Base-by-base conservation (phyloP, 805 yeast species). In the Citeromyces nyonsensis region DNA sequence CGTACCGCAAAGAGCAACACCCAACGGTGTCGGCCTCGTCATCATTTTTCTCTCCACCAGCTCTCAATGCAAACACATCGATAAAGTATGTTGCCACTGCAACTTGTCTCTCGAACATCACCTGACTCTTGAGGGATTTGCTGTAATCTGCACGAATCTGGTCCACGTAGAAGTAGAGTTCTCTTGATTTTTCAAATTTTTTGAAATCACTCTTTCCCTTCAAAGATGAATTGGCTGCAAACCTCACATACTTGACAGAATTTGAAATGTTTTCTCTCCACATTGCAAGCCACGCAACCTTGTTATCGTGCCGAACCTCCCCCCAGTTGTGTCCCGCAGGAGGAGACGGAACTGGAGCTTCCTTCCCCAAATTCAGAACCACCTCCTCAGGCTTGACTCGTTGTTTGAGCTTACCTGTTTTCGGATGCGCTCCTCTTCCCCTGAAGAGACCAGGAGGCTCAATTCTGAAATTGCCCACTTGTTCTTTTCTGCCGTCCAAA, bases 1-100 rank as follows among this genome's bases (percentile, higher is more conserved):
- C 97, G 47, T 60, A 86, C 45, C 97, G 62, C 42, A 88, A 65
- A 1, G 96, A 86, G 57, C 97, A 88, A 56, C 97, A 88, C 29
- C 97, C 97, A 29, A 88, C 97, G 1, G 97, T 88, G 51, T 88
- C 97, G 3, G 97, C 97, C 50, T 86, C 96, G 43, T 88, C 97
- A 3, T 88, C 97, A 8, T 88, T 79, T 52, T 88, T 88, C 54
- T 88, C 96, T 44, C 96, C 95, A 51, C 96, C 96, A 2, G 96
- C 96, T 77, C 97, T 81, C 41, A 88, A 65, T 0, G 97, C 97
- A 47, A 88, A 76, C 3, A 78, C 73, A 58, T 88, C 97, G 47
- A 88, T 86, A 31, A 88, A 64, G 53, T 88, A 88, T 31, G 88
- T 83, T 3, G 95, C 95, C 1, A 91, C 83, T 5, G 96, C 96